Evolutionary conservation across 2,329 filamentous ascomycete species (phyloP), one percentile per base, ranked within the genome.

Genomic region (Stromatinia cepivora): DNA sequence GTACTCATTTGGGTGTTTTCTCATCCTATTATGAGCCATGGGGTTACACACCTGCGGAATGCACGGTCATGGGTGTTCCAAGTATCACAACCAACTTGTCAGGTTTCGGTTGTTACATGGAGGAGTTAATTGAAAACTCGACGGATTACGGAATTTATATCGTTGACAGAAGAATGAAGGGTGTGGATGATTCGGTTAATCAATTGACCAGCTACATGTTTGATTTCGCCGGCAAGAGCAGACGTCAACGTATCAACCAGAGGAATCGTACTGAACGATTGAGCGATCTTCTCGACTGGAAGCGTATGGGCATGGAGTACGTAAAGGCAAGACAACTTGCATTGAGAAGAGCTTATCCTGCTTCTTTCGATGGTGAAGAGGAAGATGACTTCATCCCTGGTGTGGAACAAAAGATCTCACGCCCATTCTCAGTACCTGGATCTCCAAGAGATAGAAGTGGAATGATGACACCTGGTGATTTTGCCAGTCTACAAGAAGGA

Each of bases 381-480:
- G 93, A 93, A 77, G 92, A 92, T 72, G 92, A 95, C 79, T 95
- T 94, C 81, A 97, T 98, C 77, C 92, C 93, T 66, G 92, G 92
- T 48, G 92, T 93, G 5, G 94, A 97, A 76, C 90, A 94, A 78
- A 99, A 98, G 89, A 94, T 99, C 78, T 94, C 93, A 15, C 87
- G 95, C 62, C 95, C 95, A 10, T 89, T 98, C 81, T 97, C 93
- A 3, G 93, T 97, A 64, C 95, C 95, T 2, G 95, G 95, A 11
- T 97, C 93, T 25, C 95, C 95, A 13, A 87, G 94, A 71, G 94
- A 97, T 79, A 88, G 93, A 46, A 90, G 90, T 56, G 95, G 95
- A 67, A 97, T 97, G 93, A 98, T 99, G 95, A 99, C 95, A 0
- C 95, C 95, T 10, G 95, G 95, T 59, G 95, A 99, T 80, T 98